Conservation (phyloP, 2,329 filamentous ascomycete species). For the Phyllosticta capitalensis region DNA sequence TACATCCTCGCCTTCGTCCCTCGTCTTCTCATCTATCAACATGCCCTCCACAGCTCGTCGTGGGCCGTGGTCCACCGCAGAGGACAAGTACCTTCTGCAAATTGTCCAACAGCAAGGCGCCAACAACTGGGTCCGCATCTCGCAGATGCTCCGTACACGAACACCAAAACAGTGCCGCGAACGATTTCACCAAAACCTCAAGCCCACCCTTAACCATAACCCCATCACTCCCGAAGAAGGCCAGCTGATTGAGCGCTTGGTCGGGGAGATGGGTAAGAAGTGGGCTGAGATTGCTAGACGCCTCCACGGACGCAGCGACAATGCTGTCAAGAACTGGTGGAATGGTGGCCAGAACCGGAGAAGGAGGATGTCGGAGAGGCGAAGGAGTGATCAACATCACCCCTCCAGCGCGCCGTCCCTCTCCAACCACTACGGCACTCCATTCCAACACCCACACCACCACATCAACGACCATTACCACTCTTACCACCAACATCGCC, state of each 20-base stretch:
- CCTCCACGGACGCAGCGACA: slow-evolving; percentile 79
- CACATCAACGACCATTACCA: slow-evolving; percentile 16
- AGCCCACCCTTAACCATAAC: slow-evolving; percentile 67
- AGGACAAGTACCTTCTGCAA: slow-evolving; percentile 61
- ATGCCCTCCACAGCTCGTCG: slow-evolving; percentile 38
- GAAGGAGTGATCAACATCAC: slow-evolving; percentile 15
- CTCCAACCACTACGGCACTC: neutral
- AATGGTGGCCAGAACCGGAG: slow-evolving; percentile 85
- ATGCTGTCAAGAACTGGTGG: slow-evolving; percentile 97
- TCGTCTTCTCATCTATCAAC: neutral
- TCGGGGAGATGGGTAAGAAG: slow-evolving; percentile 68
- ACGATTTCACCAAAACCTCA: slow-evolving; percentile 88
- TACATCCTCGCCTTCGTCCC: neutral
- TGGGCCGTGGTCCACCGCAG: slow-evolving; percentile 73
- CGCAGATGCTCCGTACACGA: slow-evolving; percentile 62
- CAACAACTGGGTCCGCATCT: slow-evolving; percentile 85
- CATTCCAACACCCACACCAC: slow-evolving; percentile 1
- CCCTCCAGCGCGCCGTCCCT: neutral
- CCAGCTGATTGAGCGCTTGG: slow-evolving; percentile 64
- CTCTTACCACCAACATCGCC: slow-evolving; percentile 11
- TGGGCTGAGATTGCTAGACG: slow-evolving; percentile 89
- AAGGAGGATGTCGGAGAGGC: slow-evolving; percentile 32
- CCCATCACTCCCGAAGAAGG: slow-evolving; percentile 72
- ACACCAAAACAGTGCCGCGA: slow-evolving; percentile 94
- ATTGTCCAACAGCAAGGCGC: slow-evolving; percentile 64